phyloP scores from a whole-genome alignment of 768 basidiomycete species.

The Obba rivulosa region DNA sequence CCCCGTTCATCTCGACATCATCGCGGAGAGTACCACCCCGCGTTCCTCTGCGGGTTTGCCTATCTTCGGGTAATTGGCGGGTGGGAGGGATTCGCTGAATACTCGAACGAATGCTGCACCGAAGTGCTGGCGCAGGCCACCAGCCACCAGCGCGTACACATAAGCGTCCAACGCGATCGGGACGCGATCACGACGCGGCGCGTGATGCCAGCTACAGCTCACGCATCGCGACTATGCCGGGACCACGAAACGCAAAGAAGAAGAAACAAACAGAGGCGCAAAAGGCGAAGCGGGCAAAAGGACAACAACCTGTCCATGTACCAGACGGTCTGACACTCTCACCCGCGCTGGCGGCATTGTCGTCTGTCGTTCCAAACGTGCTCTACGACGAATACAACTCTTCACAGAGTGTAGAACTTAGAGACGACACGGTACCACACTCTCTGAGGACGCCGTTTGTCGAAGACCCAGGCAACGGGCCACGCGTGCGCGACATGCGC shows the following conservation, averaged over 20 bases:
- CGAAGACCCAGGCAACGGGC: slow-evolving; percentile 74
- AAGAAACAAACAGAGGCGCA: slow-evolving; percentile 32
- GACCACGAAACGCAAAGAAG: slow-evolving; percentile 51
- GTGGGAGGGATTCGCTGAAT: no score
- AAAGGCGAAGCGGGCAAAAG: slow-evolving; percentile 27
- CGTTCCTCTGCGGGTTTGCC: no score
- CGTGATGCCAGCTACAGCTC: no score
- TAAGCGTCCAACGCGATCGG: no score
- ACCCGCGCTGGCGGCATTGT: not conserved
- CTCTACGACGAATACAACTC: not conserved
- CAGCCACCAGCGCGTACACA: no score
- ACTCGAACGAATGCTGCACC: no score
- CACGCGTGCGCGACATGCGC: slow-evolving; percentile 63
- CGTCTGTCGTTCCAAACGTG: not conserved
- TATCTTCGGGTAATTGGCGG: no score
- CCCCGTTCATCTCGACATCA: no score
- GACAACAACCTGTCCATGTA: not conserved
- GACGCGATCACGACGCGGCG: no score
- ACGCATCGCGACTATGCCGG: slow-evolving; percentile 41
- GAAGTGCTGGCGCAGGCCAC: no score
- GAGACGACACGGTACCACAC: not conserved
- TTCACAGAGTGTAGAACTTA: not conserved
- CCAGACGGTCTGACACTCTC: not conserved
- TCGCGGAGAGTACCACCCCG: no score
- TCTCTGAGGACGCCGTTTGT: slow-evolving; percentile 47